phyloP scores from a whole-genome alignment of 2,329 filamentous ascomycete genomes.

The Alternaria gaisen region DNA sequence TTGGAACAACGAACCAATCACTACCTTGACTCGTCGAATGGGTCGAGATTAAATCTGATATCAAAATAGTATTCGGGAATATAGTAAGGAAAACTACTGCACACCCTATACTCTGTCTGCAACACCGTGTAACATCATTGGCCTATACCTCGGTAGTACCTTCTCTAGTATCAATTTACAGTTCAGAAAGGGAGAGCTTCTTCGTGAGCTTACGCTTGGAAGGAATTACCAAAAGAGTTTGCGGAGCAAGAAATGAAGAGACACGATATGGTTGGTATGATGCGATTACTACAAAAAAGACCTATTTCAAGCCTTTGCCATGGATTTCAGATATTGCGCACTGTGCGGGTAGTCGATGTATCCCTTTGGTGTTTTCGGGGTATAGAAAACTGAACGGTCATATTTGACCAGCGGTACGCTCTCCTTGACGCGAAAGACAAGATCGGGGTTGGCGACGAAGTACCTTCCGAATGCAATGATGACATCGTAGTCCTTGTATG shows the following conservation, averaged over 20 bases:
- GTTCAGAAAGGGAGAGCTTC: too few relatives aligned
- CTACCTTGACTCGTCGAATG: too few relatives aligned
- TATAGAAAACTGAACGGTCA: slow-evolving; percentile 41
- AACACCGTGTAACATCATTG: too few relatives aligned
- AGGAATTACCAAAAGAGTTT: background rate
- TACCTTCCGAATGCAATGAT: slow-evolving; percentile 55
- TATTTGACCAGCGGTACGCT: slow-evolving; percentile 52
- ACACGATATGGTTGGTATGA: background rate
- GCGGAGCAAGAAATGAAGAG: background rate
- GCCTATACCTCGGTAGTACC: too few relatives aligned
- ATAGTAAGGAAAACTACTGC: too few relatives aligned
- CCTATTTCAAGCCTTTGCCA: slow-evolving; percentile 3
- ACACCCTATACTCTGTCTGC: too few relatives aligned
- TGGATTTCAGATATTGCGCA: slow-evolving; percentile 13
- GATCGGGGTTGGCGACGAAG: slow-evolving; percentile 58
- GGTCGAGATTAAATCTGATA: too few relatives aligned
- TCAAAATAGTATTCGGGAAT: too few relatives aligned
- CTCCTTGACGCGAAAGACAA: slow-evolving; percentile 54
- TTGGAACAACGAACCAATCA: too few relatives aligned
- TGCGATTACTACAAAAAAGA: background rate
- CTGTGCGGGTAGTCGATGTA: slow-evolving; percentile 25
- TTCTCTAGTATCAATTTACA: too few relatives aligned
- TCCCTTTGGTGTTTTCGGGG: slow-evolving; percentile 21
- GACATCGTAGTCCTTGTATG: slow-evolving; percentile 45
- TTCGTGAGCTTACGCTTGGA: too few relatives aligned